These are phyloP conservation scores for Glebionis coronaria DNA, from an alignment of 129 eudicot species.

Conservation along the genomic window DNA sequence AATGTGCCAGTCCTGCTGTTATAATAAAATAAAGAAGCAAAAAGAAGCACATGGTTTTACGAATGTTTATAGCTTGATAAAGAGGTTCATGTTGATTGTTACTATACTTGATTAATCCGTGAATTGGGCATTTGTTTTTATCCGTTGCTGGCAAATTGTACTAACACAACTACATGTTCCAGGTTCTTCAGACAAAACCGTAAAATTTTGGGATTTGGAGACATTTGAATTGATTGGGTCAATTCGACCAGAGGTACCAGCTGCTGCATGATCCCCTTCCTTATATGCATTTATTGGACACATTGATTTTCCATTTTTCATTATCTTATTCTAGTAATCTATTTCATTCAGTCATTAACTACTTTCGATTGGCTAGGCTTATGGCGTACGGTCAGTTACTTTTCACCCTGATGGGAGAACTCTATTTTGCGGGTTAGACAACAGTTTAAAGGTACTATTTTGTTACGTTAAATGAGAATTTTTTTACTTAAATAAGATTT, in stretches of 20 bases:
- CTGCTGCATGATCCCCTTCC: background rate
- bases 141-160: no score
- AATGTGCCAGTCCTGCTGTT: no score
- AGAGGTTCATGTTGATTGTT: no score
- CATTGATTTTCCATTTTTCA: no score
- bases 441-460: conserved; percentile 53
- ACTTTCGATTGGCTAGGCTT: conserved; percentile 34
- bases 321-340: no score
- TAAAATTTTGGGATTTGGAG: conserved; percentile 63
- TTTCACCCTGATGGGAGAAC: conserved; percentile 85
- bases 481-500: conserved; percentile 23
- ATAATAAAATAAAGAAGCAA: no score
- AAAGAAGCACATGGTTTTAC: no score
- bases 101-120: no score
- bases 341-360: background rate
- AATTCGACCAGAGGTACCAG: conserved; percentile 66
- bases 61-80: no score
- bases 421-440: conserved; percentile 71
- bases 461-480: background rate
- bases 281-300: no score
- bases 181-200: conserved; percentile 91
- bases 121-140: no score
- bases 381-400: conserved; percentile 68
- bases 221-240: conserved; percentile 52
- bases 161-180: conserved; percentile 20